Conservation (phyloP, 306 rosid genomes). For the Dalbergia cultrata region DNA sequence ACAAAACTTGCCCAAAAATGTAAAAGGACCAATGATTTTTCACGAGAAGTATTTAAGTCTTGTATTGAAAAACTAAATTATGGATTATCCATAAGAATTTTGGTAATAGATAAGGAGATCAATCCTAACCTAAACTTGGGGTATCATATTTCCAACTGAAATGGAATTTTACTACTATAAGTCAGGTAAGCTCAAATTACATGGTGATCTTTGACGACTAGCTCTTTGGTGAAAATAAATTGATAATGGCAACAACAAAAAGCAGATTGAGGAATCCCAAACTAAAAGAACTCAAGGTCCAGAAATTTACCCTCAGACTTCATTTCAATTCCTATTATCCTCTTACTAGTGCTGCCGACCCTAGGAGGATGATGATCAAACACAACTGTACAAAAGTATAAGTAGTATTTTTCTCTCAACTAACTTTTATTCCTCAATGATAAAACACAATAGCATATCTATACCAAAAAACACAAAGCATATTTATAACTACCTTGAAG, state of each 20-base stretch:
- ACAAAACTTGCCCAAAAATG: constrained; percentile 27
- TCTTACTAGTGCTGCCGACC: constrained; percentile 84
- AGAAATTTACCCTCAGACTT: constrained; percentile 95
- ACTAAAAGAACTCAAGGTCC: constrained; percentile 98
- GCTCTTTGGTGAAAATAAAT: constrained; percentile 41
- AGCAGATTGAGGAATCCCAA: constrained; percentile 51
- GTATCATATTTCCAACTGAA: constrained; percentile 57
- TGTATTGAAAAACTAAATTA: constrained; percentile 44
- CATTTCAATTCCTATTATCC: constrained; percentile 79
- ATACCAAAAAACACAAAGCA: too few relatives aligned
- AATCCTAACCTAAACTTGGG: constrained; percentile 45
- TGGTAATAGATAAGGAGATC: constrained; percentile 40
- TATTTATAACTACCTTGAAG: too few relatives aligned
- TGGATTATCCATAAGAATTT: constrained; percentile 52
- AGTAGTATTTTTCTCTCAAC: too few relatives aligned
- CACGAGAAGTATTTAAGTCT: constrained; percentile 34
- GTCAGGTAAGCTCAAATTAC: constrained; percentile 48
- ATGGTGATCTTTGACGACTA: constrained; percentile 48
- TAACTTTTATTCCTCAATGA: too few relatives aligned
- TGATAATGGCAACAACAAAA: constrained; percentile 53
- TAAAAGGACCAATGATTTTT: constrained; percentile 29
- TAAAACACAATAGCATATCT: too few relatives aligned
- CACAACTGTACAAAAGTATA: too few relatives aligned
- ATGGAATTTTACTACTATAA: constrained; percentile 45
- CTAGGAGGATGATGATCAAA: constrained; percentile 56